These are phyloP conservation scores for Pythium vanterpoolii DNA, from an alignment of 352 stramenopile genomes.

Conservation along the genomic window DNA sequence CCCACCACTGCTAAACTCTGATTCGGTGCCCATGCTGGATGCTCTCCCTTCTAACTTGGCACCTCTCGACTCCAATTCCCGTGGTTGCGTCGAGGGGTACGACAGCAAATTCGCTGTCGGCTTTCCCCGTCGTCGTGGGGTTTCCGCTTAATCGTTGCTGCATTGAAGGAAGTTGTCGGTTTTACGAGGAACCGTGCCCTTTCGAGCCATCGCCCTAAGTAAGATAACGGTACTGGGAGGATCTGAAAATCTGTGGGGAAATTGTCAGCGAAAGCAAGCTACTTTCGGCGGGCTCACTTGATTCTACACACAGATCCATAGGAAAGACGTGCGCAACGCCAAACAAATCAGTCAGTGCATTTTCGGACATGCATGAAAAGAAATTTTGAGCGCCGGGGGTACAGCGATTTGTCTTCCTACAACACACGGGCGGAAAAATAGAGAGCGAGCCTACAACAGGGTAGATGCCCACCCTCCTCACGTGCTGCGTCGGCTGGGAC, in stretches of 20 bases:
- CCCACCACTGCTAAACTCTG: conserved; percentile 10
- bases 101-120: not conserved
- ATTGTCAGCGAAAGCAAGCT: not conserved
- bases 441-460: conserved; percentile 1
- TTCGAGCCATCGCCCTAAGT: too few relatives aligned
- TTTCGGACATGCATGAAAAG: not conserved
- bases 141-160: not conserved
- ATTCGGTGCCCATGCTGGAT: conserved; percentile 11
- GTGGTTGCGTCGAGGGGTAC: too few relatives aligned
- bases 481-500: too few relatives aligned
- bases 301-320: too few relatives aligned
- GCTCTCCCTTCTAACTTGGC: not conserved
- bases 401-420: not conserved
- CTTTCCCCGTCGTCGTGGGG: not conserved
- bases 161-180: not conserved
- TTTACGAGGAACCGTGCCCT: conserved; percentile 6
- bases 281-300: not conserved
- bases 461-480: conserved; percentile 1
- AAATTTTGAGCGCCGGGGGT: not conserved
- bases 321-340: not conserved
- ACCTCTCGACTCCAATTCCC: too few relatives aligned
- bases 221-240: too few relatives aligned
- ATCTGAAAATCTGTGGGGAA: too few relatives aligned
- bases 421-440: not conserved
- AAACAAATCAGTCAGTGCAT: not conserved